phyloP scores from a whole-genome alignment of 2,329 filamentous ascomycete genomes.

The Aspergillus sp. region DNA sequence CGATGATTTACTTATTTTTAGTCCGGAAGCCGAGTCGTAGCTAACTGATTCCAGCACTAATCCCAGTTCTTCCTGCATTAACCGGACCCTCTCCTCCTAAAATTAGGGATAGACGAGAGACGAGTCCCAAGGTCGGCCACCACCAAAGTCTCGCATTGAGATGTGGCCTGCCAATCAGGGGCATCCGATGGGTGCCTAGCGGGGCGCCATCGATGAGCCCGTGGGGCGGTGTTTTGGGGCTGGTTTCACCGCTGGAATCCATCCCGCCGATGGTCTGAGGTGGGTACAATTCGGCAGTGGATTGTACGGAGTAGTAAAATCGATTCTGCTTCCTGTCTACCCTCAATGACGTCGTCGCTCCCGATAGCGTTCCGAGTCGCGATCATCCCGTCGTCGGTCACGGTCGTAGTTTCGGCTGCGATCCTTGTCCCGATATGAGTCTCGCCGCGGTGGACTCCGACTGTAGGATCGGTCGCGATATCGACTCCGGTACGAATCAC shows the following conservation, averaged over 20 bases:
- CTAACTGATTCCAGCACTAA: neutral
- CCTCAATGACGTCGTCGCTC: constrained; percentile 22
- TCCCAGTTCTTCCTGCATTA: neutral
- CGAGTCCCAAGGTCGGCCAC: neutral
- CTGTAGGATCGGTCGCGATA: constrained; percentile 39
- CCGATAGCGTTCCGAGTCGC: constrained; percentile 30
- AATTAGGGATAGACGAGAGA: neutral
- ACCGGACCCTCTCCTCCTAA: neutral
- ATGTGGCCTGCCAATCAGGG: constrained; percentile 5
- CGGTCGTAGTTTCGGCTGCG: constrained; percentile 37
- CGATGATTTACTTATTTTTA: constrained; percentile 4
- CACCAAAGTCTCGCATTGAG: neutral
- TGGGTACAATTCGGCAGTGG: neutral
- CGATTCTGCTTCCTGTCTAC: no score
- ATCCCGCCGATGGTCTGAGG: neutral
- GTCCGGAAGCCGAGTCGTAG: neutral
- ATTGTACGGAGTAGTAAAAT: neutral
- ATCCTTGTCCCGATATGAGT: constrained; percentile 35
- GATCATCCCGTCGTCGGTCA: constrained; percentile 25
- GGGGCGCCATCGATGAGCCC: constrained; percentile 10
- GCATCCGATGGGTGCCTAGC: neutral
- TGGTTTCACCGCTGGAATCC: constrained; percentile 17
- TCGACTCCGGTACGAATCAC: constrained; percentile 28
- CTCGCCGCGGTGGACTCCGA: constrained; percentile 26
- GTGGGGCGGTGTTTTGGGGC: constrained; percentile 9